Conservation (phyloP, 2,329 filamentous ascomycete genomes). For the Clonostachys rhizophaga region DNA sequence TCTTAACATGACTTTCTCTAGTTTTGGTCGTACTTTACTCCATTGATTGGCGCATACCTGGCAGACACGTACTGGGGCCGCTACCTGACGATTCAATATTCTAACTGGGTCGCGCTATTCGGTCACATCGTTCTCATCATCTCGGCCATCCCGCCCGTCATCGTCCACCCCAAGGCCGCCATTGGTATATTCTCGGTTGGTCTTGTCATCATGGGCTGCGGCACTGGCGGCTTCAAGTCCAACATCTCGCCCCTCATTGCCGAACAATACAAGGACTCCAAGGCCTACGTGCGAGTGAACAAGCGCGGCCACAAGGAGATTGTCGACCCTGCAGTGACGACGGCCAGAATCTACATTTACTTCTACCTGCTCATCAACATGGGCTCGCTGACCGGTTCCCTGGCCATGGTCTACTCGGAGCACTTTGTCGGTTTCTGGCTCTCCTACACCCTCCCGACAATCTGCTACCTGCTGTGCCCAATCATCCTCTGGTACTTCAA, state of each 20-base stretch:
- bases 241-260: constrained; percentile 71
- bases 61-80: constrained; percentile 70
- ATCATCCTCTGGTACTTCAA: constrained; percentile 56
- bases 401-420: constrained; percentile 66
- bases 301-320: constrained; percentile 60
- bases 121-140: constrained; percentile 64
- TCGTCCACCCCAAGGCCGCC: constrained; percentile 49
- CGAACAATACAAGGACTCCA: constrained; percentile 61
- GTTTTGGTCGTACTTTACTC: no score
- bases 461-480: constrained; percentile 59
- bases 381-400: constrained; percentile 56
- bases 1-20: not conserved
- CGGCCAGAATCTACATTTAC: constrained; percentile 65
- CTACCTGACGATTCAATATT: constrained; percentile 68
- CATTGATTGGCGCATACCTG: constrained; percentile 36
- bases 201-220: constrained; percentile 47
- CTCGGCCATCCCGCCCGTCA: constrained; percentile 59
- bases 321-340: constrained; percentile 64
- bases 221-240: constrained; percentile 77
- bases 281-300: constrained; percentile 50
- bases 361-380: constrained; percentile 57
- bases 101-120: constrained; percentile 59
- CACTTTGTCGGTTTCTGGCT: constrained; percentile 75
- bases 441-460: constrained; percentile 62
- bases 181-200: constrained; percentile 68